Evolutionary conservation across 2,329 filamentous ascomycete species (phyloP).

Genomic region (Ilyonectria sp.): DNA sequence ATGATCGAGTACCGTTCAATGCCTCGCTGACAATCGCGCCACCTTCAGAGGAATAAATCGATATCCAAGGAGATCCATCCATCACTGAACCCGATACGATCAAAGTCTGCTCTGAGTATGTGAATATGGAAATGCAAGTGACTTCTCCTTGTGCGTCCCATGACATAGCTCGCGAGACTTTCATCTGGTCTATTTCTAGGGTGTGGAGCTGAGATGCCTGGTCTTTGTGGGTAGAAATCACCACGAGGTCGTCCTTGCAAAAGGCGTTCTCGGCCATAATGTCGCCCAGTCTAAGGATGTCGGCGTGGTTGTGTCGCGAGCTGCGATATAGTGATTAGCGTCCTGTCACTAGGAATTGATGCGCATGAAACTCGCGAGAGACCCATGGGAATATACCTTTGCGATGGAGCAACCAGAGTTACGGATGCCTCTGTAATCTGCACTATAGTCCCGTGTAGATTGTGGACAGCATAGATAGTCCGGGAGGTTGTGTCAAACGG

Average conservation of each 20-base stretch:
- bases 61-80: constrained; percentile 53
- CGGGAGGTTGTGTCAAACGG: constrained; percentile 67
- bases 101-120: constrained; percentile 43
- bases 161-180: constrained; percentile 47
- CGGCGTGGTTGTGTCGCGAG: constrained; percentile 50
- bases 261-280: constrained; percentile 60
- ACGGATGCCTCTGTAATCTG: constrained; percentile 69
- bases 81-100: constrained; percentile 55
- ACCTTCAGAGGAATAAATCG: constrained; percentile 49
- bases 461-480: constrained; percentile 64
- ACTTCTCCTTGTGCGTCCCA: constrained; percentile 63
- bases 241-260: constrained; percentile 56
- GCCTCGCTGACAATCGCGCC: constrained; percentile 33
- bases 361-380: not conserved
- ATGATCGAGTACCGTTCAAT: constrained; percentile 35
- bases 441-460: constrained; percentile 57
- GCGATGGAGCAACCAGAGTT: constrained; percentile 55
- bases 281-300: constrained; percentile 49
- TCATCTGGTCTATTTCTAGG: constrained; percentile 54
- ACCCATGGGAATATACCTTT: constrained; percentile 51
- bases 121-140: constrained; percentile 61
- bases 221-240: constrained; percentile 59
- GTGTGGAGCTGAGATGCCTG: constrained; percentile 57
- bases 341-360: not conserved
- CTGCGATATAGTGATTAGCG: constrained; percentile 40